Percentiles rank a stretch among this genome's conserved stretches.
phyloP scores from a whole-genome alignment of 306 rosid genomes.

The Cucumis hystrix region DNA sequence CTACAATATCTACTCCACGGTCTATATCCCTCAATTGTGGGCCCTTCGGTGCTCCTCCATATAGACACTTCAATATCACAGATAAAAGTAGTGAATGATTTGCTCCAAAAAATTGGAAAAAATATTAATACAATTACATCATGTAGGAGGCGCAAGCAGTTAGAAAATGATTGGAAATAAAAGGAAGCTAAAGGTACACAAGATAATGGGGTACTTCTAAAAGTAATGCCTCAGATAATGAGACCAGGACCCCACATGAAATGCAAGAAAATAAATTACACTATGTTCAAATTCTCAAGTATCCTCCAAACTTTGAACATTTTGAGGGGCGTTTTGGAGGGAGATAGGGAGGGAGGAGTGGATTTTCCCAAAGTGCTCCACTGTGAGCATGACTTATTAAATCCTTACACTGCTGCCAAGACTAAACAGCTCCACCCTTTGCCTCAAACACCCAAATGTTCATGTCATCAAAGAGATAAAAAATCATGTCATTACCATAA shows the following conservation, averaged over 20 bases:
- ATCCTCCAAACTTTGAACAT: neutral
- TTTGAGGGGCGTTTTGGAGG: neutral
- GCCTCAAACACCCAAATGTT: neutral
- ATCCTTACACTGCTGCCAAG: too few relatives aligned
- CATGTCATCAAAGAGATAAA: neutral
- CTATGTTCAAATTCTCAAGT: neutral
- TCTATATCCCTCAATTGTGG: slow-evolving; percentile 95
- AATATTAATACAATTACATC: neutral
- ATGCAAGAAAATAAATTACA: neutral
- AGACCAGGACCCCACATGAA: neutral
- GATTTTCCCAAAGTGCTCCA: too few relatives aligned
- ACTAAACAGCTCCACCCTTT: too few relatives aligned
- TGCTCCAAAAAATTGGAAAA: neutral
- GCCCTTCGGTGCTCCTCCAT: slow-evolving; percentile 99
- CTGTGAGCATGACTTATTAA: too few relatives aligned
- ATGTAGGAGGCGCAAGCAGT: neutral
- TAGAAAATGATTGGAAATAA: neutral
- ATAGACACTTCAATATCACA: slow-evolving; percentile 50
- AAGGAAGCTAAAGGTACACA: neutral
- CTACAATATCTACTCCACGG: slow-evolving; percentile 88
- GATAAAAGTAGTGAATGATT: neutral
- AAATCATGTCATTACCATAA: neutral
- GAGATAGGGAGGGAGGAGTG: too few relatives aligned
- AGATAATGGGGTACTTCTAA: neutral
- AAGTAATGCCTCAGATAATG: neutral